These are phyloP conservation scores for Blastobotrys indianensis DNA, from an alignment of 1,139 yeast genomes.

Conservation along the genomic window DNA sequence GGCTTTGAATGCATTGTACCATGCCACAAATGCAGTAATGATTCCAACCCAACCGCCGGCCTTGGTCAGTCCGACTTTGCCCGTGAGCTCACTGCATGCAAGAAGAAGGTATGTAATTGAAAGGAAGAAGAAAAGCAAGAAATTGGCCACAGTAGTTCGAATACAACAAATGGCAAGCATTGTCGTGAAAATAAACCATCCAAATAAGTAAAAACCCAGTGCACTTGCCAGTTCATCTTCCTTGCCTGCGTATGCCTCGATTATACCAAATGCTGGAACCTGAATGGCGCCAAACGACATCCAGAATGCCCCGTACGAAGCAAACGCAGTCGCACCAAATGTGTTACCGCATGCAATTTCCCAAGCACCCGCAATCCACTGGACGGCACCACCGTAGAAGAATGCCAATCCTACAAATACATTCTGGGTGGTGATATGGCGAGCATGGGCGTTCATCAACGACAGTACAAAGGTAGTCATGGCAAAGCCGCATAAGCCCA, in stretches of 20 bases:
- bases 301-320: constrained; percentile 86
- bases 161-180: constrained; percentile 61
- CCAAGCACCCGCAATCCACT: constrained; percentile 70
- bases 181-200: constrained; percentile 76
- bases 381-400: constrained; percentile 83
- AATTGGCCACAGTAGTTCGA: constrained; percentile 76
- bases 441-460: constrained; percentile 54
- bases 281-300: constrained; percentile 66
- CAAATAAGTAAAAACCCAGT: constrained; percentile 66
- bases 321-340: constrained; percentile 80
- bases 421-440: constrained; percentile 47
- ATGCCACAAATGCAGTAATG: constrained; percentile 72
- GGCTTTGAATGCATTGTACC: constrained; percentile 73
- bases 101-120: constrained; percentile 62
- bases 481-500: constrained; percentile 79
- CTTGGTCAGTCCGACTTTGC: constrained; percentile 39
- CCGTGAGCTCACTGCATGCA: constrained; percentile 52
- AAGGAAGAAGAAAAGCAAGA: constrained; percentile 57
- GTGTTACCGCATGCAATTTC: constrained; percentile 68
- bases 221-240: constrained; percentile 47
- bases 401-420: constrained; percentile 68
- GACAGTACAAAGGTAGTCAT: constrained; percentile 77
- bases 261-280: constrained; percentile 69
- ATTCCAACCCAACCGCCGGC: constrained; percentile 83
- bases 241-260: constrained; percentile 44